phyloP scores from a whole-genome alignment of 768 basidiomycete genomes.

The Mycena kentingensis region DNA sequence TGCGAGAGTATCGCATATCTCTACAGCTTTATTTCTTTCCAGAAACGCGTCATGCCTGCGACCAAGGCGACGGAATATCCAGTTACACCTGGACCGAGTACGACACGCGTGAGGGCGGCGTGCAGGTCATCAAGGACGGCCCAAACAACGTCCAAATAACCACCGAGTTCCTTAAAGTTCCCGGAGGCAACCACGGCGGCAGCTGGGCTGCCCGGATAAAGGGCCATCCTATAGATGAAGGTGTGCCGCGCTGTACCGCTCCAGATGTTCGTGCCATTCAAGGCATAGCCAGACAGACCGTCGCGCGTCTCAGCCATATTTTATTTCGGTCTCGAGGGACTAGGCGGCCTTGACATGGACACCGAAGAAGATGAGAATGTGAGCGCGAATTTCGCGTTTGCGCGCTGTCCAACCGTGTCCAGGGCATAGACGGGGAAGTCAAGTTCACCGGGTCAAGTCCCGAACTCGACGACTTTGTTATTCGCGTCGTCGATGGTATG shows the following conservation, averaged over 20 bases:
- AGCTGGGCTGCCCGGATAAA: slow-evolving; percentile 88
- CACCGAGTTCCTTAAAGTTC: slow-evolving; percentile 84
- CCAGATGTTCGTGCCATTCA: not conserved
- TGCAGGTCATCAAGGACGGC: slow-evolving; percentile 80
- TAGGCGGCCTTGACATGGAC: slow-evolving; percentile 81
- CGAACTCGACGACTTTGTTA: slow-evolving; percentile 79
- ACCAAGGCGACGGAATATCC: slow-evolving; percentile 80
- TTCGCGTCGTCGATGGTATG: slow-evolving; percentile 84
- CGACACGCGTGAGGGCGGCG: slow-evolving; percentile 82
- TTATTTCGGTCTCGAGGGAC: slow-evolving; percentile 85
- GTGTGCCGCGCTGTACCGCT: slow-evolving; percentile 41
- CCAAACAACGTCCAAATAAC: slow-evolving; percentile 84
- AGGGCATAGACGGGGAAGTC: slow-evolving; percentile 78
- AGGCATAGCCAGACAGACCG: slow-evolving; percentile 37
- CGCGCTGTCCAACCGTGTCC: slow-evolving; percentile 8
- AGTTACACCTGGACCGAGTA: slow-evolving; percentile 88
- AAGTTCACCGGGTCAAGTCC: slow-evolving; percentile 72
- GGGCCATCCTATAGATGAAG: slow-evolving; percentile 70
- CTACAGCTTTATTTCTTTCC: slow-evolving; percentile 11
- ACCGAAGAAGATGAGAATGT: slow-evolving; percentile 77
- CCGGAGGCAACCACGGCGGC: slow-evolving; percentile 79
- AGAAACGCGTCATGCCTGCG: slow-evolving; percentile 86
- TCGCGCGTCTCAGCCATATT: slow-evolving; percentile 80
- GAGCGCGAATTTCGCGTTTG: slow-evolving; percentile 24
- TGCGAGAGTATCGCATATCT: slow-evolving; percentile 2